phyloP scores from a whole-genome alignment of 2,329 filamentous ascomycete species.

The Cordyceps cicadae region DNA sequence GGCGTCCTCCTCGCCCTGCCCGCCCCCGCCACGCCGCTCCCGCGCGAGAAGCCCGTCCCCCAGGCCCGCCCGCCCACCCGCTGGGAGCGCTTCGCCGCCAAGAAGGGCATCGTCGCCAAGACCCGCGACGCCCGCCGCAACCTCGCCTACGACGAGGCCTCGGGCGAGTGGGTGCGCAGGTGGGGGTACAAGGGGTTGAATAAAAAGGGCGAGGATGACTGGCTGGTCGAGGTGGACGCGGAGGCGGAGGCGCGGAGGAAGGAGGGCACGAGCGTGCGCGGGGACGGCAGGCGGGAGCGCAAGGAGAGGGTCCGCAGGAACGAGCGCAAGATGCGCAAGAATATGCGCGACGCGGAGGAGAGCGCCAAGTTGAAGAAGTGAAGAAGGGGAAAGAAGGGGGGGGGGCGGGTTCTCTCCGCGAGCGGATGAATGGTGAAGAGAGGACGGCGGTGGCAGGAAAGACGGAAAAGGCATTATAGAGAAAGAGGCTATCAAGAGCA shows the following conservation, averaged over 20 bases:
- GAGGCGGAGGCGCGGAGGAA: conserved; percentile 57
- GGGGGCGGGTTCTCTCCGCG: not conserved
- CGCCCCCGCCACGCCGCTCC: conserved; percentile 58
- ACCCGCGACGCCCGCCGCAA: conserved; percentile 66
- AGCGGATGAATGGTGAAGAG: not conserved
- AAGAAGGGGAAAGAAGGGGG: not conserved
- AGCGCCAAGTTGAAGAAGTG: conserved; percentile 7
- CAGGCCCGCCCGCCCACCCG: conserved; percentile 75
- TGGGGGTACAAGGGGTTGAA: conserved; percentile 94
- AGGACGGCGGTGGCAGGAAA: not conserved
- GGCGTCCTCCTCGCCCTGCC: conserved; percentile 78
- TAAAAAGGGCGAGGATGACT: conserved; percentile 73
- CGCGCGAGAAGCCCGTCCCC: conserved; percentile 87
- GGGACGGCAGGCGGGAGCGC: conserved; percentile 55
- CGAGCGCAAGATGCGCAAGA: conserved; percentile 61
- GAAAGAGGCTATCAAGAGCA: not conserved
- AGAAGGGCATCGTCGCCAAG: conserved; percentile 94
- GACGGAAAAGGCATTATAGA: not conserved
- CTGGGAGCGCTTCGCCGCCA: conserved; percentile 92
- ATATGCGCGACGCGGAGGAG: conserved; percentile 41
- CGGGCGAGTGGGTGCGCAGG: conserved; percentile 81
- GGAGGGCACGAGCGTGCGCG: conserved; percentile 52
- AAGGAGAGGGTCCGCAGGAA: conserved; percentile 64
- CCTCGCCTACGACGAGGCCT: conserved; percentile 75
- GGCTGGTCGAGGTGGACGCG: conserved; percentile 87